Conservation (phyloP, 2,329 filamentous ascomycete genomes). For the Coleophoma cylindrospora region DNA sequence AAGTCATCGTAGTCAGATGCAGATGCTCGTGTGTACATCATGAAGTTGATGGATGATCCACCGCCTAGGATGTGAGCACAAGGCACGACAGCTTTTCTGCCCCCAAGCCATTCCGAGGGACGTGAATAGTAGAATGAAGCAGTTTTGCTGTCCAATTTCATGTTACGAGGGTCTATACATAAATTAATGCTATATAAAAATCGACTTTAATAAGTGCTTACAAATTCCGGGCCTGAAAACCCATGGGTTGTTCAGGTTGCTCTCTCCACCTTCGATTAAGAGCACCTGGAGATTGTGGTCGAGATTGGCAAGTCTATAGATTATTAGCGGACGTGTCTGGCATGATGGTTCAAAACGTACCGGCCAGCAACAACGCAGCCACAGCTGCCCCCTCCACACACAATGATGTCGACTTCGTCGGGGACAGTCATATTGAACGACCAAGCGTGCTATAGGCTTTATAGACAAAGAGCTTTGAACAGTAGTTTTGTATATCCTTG, state of each 20-base stretch:
- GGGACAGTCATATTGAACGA: constrained; percentile 37
- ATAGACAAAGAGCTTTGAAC: too few species aligned
- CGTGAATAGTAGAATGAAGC: constrained; percentile 77
- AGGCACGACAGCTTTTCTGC: constrained; percentile 69
- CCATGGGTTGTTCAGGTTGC: constrained; percentile 73
- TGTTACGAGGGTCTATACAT: constrained; percentile 19
- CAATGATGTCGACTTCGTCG: constrained; percentile 77
- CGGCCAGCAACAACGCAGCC: constrained; percentile 54
- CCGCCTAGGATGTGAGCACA: constrained; percentile 69
- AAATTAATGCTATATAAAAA: neutral
- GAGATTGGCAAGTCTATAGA: constrained; percentile 61
- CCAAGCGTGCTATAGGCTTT: too few species aligned
- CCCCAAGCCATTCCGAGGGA: constrained; percentile 67
- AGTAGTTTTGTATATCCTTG: too few species aligned
- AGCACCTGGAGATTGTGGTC: constrained; percentile 70
- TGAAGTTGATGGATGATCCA: constrained; percentile 73
- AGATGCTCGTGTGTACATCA: constrained; percentile 72
- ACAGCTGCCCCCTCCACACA: constrained; percentile 69
- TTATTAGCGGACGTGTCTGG: too few species aligned
- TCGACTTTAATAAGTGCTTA: constrained; percentile 1
- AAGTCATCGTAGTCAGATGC: constrained; percentile 75
- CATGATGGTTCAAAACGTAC: constrained; percentile 28
- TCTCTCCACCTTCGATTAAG: constrained; percentile 67
- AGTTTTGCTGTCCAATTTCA: constrained; percentile 57
- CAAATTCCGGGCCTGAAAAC: constrained; percentile 67